Percentiles rank a stretch among this genome's conserved stretches.
phyloP scores from a whole-genome alignment of 2,329 filamentous ascomycete genomes.

The Metarhizium sp. region DNA sequence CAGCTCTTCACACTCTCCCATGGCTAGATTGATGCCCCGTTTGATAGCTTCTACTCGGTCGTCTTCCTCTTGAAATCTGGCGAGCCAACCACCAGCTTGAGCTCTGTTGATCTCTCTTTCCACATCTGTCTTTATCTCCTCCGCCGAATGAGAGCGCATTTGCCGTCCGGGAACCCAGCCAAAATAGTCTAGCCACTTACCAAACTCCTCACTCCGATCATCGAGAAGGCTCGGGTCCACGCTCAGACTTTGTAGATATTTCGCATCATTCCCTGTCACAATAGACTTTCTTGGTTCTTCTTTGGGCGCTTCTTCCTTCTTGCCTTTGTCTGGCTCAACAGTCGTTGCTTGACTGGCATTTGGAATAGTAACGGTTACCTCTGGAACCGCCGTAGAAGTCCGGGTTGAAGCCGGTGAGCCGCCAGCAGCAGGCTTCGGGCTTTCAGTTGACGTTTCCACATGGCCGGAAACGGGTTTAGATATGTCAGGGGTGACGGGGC shows the following conservation, averaged over 20 bases:
- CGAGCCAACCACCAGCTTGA: constrained; percentile 87
- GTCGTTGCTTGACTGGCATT: constrained; percentile 29
- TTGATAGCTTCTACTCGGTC: constrained; percentile 83
- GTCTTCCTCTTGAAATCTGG: constrained; percentile 76
- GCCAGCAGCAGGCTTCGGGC: not conserved
- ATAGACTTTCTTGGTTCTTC: constrained; percentile 51
- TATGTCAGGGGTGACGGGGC: constrained; percentile 25
- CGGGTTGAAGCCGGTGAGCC: not conserved
- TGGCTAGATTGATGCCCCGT: constrained; percentile 76
- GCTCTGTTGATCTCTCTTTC: constrained; percentile 83
- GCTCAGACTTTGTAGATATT: constrained; percentile 68
- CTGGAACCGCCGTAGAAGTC: constrained; percentile 29
- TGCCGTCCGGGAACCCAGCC: constrained; percentile 75
- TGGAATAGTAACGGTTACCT: constrained; percentile 49
- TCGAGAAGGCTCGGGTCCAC: constrained; percentile 71
- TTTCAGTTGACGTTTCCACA: not conserved
- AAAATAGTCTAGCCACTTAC: constrained; percentile 74
- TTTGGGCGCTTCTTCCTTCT: constrained; percentile 23
- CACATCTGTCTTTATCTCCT: constrained; percentile 72
- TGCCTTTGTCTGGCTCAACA: constrained; percentile 18
- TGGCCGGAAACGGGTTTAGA: constrained; percentile 15
- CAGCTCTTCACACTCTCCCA: constrained; percentile 90
- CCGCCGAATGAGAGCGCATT: constrained; percentile 64
- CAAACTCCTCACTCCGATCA: constrained; percentile 68
- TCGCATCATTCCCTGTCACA: constrained; percentile 64